Conservation (phyloP, 441 rosid species). For the Omphalea diandra region DNA sequence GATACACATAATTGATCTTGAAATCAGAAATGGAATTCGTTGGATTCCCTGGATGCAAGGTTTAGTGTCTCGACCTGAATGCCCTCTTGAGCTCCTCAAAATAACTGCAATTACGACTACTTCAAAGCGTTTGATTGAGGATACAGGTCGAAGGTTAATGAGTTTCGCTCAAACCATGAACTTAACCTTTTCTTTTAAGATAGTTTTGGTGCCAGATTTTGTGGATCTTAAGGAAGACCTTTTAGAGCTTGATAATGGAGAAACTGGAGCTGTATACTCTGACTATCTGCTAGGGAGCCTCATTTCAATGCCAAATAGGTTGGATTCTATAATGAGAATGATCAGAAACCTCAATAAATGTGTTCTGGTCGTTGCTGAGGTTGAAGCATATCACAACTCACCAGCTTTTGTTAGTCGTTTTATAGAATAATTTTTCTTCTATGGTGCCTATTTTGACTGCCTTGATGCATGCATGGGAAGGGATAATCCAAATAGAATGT, state of each 20-base stretch:
- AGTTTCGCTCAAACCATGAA: slow-evolving; percentile 39
- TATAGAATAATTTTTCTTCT: no score
- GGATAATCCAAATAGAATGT: no score
- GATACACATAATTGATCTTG: slow-evolving; percentile 48
- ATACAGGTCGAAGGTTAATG: slow-evolving; percentile 37
- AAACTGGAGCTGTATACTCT: slow-evolving; percentile 33
- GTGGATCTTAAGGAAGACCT: slow-evolving; percentile 34
- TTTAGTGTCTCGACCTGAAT: slow-evolving; percentile 29
- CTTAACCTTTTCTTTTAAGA: slow-evolving; percentile 41
- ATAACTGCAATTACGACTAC: slow-evolving; percentile 43
- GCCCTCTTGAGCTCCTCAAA: slow-evolving; percentile 39
- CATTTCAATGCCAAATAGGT: slow-evolving; percentile 30
- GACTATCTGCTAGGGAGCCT: slow-evolving; percentile 17
- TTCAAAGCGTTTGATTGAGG: slow-evolving; percentile 26
- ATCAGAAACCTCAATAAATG: no score
- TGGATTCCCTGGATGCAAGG: slow-evolving; percentile 57
- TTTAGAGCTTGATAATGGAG: slow-evolving; percentile 32
- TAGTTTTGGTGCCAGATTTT: no score
- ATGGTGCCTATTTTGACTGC: no score
- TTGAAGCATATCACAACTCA: no score
- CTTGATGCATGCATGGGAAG: no score
- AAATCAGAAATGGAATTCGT: slow-evolving; percentile 41
- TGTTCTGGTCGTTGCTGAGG: no score
- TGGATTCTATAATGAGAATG: slow-evolving; percentile 44
- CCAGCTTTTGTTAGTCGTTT: no score